Base-by-base conservation (phyloP, 2,329 filamentous ascomycete species). In the Colletotrichum tropicicola region DNA sequence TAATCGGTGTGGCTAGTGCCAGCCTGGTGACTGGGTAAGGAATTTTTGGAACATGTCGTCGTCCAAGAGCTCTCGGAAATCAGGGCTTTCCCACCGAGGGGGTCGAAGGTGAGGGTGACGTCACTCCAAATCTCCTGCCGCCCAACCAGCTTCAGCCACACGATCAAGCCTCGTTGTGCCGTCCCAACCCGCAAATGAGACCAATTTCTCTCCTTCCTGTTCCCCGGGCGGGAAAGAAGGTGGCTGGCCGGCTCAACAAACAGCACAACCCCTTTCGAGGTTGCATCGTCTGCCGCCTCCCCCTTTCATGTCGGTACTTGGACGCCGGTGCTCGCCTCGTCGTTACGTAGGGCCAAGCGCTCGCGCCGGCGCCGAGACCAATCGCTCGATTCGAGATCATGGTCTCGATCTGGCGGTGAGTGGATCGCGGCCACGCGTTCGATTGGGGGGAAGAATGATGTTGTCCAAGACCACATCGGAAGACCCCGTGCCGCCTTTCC, bases 101-200 rank as follows among this genome's bases (percentile, higher is more conserved):
- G n/a, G n/a, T n/a, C n/a, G n/a, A n/a, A n/a, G 25, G 27, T 37
- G 43, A 44, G 32, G 13, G 30, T 66, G 63, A 66, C 59, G 63
- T 64, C 59, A 66, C 32, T 28, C 9, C 8, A 17, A 27, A 56
- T 41, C n/a, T 56, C 23, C 37, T 13, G 10, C 28, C 32, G 49
- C 12, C 62, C 62, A 56, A 55, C 57, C 61, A 61, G 57, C 57
- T 61, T 49, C 61, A 65, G 61, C 61, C 57, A 65, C 57, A 65
- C 49, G 17, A 37, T 39, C 55, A 47, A n/a, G 25, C 54, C 45
- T 43, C 55, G 6, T 15, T 13, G 7, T 21, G 41, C 47, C 27
- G 37, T 52, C 12, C 23, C 23, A 41, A 17, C 13, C 43, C 27
- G 21, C 32, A 49, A 60, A 55, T 60, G 56, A 54, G 27, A 35